Base-by-base conservation (phyloP, 2,329 filamentous ascomycete genomes). In the Ilyonectria sp. region DNA sequence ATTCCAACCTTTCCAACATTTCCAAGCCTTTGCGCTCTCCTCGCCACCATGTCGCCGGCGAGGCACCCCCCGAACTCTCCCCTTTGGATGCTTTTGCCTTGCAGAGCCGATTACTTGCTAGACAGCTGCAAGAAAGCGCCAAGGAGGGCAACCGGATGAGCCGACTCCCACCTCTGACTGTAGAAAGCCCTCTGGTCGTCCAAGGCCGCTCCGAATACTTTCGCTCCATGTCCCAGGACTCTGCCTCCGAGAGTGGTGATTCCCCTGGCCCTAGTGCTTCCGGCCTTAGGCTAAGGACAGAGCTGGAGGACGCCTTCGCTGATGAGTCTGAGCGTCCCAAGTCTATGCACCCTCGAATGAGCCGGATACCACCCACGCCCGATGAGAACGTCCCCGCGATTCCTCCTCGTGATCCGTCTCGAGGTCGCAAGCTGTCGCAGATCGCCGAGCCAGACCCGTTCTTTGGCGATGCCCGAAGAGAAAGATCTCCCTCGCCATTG, bases 31-130 rank as follows among this genome's bases (percentile, higher is more conserved):
- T 91, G 37, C 86, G 87, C 70, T 94, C 93, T n/a, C 92, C 93
- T 47, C 91, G 92, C 69, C 84, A 94, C 66, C 92, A 94, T 80
- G 86, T 93, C 64, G 92, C 92, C 64, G 93, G 93, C 69, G 93
- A 95, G 74, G 88, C 93, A 1, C 95, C 96, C 21, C 96, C 96
- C 6, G 93, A 96, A 59, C 87, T 98, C 63, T 98, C 96, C 8
- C 96, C 96, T 11, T 88, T 99, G 71, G 96, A 99, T 86, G 95
- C 95, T 54, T 97, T 99, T 79, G 95, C 95, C 23, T 87, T 95
- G 69, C 95, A 98, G 78, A 97, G 95, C 75, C 92, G 95, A 65
- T 84, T 97, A 74, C 88, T 99, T 58, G 94, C 94, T 44, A 93
- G 90, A 82, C 93, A 97, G 81, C 89, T 99, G 68, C 92, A 97